Base-by-base conservation (phyloP, 306 rosid genomes). In the Rosa multiflora region DNA sequence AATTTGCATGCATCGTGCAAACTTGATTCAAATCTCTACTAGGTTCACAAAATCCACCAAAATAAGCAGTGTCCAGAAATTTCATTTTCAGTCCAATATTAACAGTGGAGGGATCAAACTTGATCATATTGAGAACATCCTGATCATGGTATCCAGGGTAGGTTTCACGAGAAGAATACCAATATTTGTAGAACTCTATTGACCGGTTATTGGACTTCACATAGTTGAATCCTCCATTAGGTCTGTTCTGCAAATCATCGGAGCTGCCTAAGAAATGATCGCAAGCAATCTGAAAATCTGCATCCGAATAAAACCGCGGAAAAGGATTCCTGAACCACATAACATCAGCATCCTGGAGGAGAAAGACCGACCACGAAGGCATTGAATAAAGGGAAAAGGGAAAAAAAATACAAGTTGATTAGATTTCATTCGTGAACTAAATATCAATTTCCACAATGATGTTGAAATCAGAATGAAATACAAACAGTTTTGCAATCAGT, bases 321-420 rank as follows among this genome's bases (percentile, higher is more conserved):
- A 95, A 93, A 48, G 99, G 99, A 71, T 95, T 83, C 85, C 98
- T 90, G 84, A 95, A 89, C 99, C 99, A 95, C 99, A 95, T 93
- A 84, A 91, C 49, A 86, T 95, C 99, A 51, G 91, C 98, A 91
- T 95, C 99, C 98, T 95, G 90, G 56, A 84, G 81, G 69, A 76
- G 70, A 47, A 68, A 82, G 43, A 76, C 9, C 43, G 78, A 26
- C 56, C 52, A 64, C 4, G 11, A 62, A 29, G 55, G 35, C 67
- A 66, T 52, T 70, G 80, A 72, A 75, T 66, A 66, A 76, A 59
- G 59, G 63, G 78, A 21, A 51, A 47, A 62, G 71, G 61, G 20
- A 64, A 23, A 29, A n/a, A 18, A 81, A 46, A n/a, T 14, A 59
- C 74, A 67, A 67, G 58, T 13, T 26, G 29, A 79, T 72, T 15